Conservation (phyloP, 495 filamentous ascomycete species). For the Clohesyomyces aquaticus region DNA sequence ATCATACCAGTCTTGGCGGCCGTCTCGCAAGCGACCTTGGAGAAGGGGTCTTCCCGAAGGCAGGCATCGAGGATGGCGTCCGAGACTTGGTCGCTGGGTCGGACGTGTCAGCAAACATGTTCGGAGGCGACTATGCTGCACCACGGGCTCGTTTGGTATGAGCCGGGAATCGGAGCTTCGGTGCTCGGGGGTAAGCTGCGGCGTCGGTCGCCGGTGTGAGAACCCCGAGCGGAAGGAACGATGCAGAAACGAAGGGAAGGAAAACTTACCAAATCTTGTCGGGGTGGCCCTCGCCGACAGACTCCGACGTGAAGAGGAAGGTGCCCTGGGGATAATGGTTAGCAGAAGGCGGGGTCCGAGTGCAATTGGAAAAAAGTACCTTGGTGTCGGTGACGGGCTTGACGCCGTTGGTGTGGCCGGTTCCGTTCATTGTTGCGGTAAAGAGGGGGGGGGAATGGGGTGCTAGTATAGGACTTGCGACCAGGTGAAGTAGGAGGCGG, state of each 20-base stretch:
- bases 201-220: neutral
- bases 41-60: slow-evolving; percentile 87
- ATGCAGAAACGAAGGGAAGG: neutral
- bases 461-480: slow-evolving; percentile 37
- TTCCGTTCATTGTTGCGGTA: slow-evolving; percentile 23
- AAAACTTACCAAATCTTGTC: slow-evolving; percentile 85
- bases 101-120: slow-evolving; percentile 17
- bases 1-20: slow-evolving; percentile 99
- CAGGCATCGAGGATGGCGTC: slow-evolving; percentile 99
- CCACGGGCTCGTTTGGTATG: too few species aligned
- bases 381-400: slow-evolving; percentile 57
- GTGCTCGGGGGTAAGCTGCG: neutral
- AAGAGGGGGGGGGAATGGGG: slow-evolving; percentile 1
- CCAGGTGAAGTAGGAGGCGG: slow-evolving; percentile 32
- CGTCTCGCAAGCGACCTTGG: slow-evolving; percentile 98
- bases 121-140: neutral
- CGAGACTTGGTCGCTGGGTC: slow-evolving; percentile 86
- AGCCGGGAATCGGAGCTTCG: too few species aligned
- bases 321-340: slow-evolving; percentile 55
- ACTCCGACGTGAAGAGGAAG: slow-evolving; percentile 99
- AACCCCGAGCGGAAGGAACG: neutral
- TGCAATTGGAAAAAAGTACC: slow-evolving; percentile 10
- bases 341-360: neutral
- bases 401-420: slow-evolving; percentile 50
- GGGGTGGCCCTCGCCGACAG: slow-evolving; percentile 95